Evolutionary conservation across 2,329 filamentous ascomycete genomes (phyloP), one percentile per base, ranked within the genome.

Genomic region (Neonectria hederae): DNA sequence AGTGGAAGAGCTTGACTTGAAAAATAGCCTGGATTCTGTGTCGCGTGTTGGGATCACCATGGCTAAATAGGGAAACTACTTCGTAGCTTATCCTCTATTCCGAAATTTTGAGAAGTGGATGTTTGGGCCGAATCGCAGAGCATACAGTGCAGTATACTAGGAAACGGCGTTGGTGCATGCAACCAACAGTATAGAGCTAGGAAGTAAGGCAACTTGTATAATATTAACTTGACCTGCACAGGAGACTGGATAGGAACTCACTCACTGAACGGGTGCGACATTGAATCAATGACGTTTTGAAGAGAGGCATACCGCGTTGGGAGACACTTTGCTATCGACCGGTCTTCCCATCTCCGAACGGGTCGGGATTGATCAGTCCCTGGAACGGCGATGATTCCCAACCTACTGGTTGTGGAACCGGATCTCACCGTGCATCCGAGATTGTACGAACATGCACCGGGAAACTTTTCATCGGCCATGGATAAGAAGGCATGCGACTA

Each of bases 381-480:
- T 54, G 38, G 58, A 59, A 56, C 46, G 51, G 40, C 43, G 22
- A 62, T 59, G 24, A n/a, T 46, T 51, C 48, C 61, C 48, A 55
- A 62, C 46, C 63, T 32, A 42, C 30, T 56, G 60, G 30, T 43
- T 62, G 57, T 43, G 51, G 35, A 24, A 63, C 61, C 35, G n/a
- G 42, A 55, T 49, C 51, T 63, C 26, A 35, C 28, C 13, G 9
- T 40, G 28, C 51, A 63, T 38, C 51, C 42, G 51, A 63, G 43
- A 54, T 55, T 54, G 51, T 35, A 59, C 60, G 19, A 59, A 58
- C 8, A 10, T 38, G 32, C 17, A 35, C 24, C 48, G 32, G 30
- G 38, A 53, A 40, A 38, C 55, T 21, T 59, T 45, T 32, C 3
- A 8, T 45, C 26, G n/a, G 21, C 43, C 26, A 24, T 54, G 17